Base-by-base conservation (phyloP, 148 eudicot genomes). In the Cornus suecica region DNA sequence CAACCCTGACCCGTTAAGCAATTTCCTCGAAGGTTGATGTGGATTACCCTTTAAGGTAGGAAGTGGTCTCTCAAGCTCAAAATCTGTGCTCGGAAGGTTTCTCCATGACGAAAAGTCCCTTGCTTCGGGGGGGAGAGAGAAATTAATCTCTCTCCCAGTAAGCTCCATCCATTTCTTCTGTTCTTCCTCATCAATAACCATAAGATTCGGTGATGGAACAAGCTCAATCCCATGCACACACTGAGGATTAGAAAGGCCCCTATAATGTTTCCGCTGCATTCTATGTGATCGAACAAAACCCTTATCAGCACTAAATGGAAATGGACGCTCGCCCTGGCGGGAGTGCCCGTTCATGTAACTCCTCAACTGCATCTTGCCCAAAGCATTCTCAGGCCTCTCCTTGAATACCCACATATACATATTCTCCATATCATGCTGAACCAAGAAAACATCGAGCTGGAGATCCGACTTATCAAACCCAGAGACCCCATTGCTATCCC, bases 361-460 rank as follows among this genome's bases (percentile, higher is more conserved):
- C 69, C 94, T 90, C 82, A 92, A 79, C 75, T 90, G 97, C 97
- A 92, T 92, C 89, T 90, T 92, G 18, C 97, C 97, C 68, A 92
- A 70, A 1, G 94, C 97, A 81, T 90, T 88, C 56, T 87, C 94
- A 1, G 94, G 89, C 86, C 87, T 86, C 30, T 90, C 91, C 80
- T 86, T 88, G 64, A 90, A 90, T 68, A 86, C 97, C 97, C 97
- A 92, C 97, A 92, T 92, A 32, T 92, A 92, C 87, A 90, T 88
- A 67, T 92, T 92, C 81, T 92, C 97, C 97, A 92, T 90, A 80
- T 92, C 97, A 67, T 92, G 94, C 65, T 92, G 97, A n/a, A 92
- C 97, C 58, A 88, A 68, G 76, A 92, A 92, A n/a, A 88, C 86
- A 74, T 92, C 97, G 42, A 90, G 79, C 58, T 87, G 80, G 28